phyloP scores from a whole-genome alignment of 176 grass and related monocot species.

The Carex parvula region DNA sequence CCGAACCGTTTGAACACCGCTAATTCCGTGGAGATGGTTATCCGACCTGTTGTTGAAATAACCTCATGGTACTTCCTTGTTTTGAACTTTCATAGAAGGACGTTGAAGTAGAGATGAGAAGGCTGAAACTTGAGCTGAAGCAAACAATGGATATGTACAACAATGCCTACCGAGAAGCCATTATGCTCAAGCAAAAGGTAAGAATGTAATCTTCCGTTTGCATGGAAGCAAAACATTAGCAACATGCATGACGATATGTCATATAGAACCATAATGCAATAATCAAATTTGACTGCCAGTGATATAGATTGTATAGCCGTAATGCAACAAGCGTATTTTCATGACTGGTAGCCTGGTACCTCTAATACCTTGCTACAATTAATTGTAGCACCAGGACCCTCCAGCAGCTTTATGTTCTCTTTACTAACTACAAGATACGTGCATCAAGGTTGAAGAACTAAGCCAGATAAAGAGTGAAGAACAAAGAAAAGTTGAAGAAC shows the following conservation, averaged over 20 bases:
- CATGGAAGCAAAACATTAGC: background rate
- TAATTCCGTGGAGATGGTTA: background rate
- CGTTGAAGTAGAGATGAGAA: constrained; percentile 76
- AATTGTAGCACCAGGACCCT: background rate
- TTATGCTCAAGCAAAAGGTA: constrained; percentile 67
- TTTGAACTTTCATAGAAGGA: constrained; percentile 36
- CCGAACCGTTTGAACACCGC: too few relatives aligned
- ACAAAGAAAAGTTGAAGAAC: constrained; percentile 47
- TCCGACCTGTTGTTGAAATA: background rate
- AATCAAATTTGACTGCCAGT: background rate
- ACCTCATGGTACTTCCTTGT: constrained; percentile 23
- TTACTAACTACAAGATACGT: background rate
- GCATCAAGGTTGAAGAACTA: constrained; percentile 61
- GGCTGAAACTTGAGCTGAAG: constrained; percentile 70
- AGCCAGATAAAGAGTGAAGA: constrained; percentile 72
- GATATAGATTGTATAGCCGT: background rate
- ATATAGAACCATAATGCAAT: background rate
- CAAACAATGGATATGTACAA: constrained; percentile 94
- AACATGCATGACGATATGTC: background rate
- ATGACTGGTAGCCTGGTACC: background rate
- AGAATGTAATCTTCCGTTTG: background rate
- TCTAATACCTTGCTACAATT: background rate
- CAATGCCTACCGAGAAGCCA: constrained; percentile 69
- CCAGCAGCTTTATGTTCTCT: background rate
- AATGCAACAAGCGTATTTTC: background rate